These are phyloP conservation scores for Pterocarpus santalinus DNA, from an alignment of 306 rosid species.

Conservation along the genomic window DNA sequence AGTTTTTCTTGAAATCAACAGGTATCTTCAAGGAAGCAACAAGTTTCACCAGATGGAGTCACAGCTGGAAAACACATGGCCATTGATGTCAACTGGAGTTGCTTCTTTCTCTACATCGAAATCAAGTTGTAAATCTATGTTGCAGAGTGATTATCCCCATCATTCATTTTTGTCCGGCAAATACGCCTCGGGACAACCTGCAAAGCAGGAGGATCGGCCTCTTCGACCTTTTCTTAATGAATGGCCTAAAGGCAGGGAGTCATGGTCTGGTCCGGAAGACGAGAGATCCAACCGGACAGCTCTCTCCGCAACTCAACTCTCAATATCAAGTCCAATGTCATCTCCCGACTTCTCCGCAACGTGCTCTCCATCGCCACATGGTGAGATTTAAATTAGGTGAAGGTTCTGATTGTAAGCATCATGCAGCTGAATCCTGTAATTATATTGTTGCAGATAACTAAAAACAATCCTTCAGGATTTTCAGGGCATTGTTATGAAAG, in stretches of 20 bases:
- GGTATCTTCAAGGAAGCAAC: constrained; percentile 52
- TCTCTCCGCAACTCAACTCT: constrained; percentile 21
- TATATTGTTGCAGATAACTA: constrained; percentile 45
- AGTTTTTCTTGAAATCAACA: constrained; percentile 36
- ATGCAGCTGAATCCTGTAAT: constrained; percentile 33
- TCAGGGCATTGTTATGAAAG: constrained; percentile 39
- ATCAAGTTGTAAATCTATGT: constrained; percentile 42
- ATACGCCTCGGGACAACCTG: constrained; percentile 42
- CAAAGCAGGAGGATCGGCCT: constrained; percentile 33
- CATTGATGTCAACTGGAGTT: constrained; percentile 51
- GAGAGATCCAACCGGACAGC: constrained; percentile 54
- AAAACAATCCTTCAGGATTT: constrained; percentile 32
- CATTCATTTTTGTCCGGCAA: constrained; percentile 49
- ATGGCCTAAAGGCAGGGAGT: constrained; percentile 51
- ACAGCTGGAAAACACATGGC: constrained; percentile 51
- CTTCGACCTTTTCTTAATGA: constrained; percentile 50
- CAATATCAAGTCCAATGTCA: not conserved
- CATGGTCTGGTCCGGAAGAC: constrained; percentile 9
- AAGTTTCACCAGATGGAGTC: constrained; percentile 49
- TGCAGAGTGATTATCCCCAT: constrained; percentile 50
- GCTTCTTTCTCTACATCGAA: constrained; percentile 47
- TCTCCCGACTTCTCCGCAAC: not conserved
- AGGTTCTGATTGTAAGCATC: constrained; percentile 27
- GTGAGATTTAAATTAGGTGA: constrained; percentile 39
- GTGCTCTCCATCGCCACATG: not conserved